Base-by-base conservation (phyloP, 176 grass and related monocot species). In the Carex scoparia region DNA sequence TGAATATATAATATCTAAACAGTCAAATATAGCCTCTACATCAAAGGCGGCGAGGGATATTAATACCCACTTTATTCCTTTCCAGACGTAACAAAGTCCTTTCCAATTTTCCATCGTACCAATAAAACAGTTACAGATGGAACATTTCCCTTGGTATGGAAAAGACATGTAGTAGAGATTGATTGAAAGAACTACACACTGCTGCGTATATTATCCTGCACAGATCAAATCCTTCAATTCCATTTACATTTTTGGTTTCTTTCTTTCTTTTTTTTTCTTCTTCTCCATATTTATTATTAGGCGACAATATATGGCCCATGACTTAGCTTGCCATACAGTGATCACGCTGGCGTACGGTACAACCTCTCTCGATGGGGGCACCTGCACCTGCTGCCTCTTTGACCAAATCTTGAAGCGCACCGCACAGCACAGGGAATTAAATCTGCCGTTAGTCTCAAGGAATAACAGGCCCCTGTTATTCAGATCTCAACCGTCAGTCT, bases 101-200 rank as follows among this genome's bases (percentile, higher is more conserved):
- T 12, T 54, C 44, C 18, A 75, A 30, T 10, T 28, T 12, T 54
- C 44, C 18, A 75, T 53, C n/a, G 31, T n/a, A 75, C 46, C 10
- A 71, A 27, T 5, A 57, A 0, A 6, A 70, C 2, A 44, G 13
- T 70, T 2, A 13, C 4, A 33, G n/a, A 78, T 16, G 73, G 73
- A 78, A 78, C 73, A 78, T 78, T 78, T 78, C 48, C 49, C 73
- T 75, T 54, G 49, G 51, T 28, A 78, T 56, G 2, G 73, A 77
- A 77, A 77, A 56, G 73, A 77, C 40, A 13, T 40, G 10, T 31
- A 31, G 48, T 31, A 31, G 48, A 54, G 5, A n/a, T 13, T 5
- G 49, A 78, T 78, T 57, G 73, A 78, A 57, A 78, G 27, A 32
- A 78, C 49, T 57, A 57, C 28, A 55, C 73, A 23, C 73, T 77